Percentiles rank a stretch among this genome's conserved stretches.
These are phyloP conservation scores for Suillus subluteus DNA, from an alignment of 768 basidiomycete species.

Conservation along the genomic window DNA sequence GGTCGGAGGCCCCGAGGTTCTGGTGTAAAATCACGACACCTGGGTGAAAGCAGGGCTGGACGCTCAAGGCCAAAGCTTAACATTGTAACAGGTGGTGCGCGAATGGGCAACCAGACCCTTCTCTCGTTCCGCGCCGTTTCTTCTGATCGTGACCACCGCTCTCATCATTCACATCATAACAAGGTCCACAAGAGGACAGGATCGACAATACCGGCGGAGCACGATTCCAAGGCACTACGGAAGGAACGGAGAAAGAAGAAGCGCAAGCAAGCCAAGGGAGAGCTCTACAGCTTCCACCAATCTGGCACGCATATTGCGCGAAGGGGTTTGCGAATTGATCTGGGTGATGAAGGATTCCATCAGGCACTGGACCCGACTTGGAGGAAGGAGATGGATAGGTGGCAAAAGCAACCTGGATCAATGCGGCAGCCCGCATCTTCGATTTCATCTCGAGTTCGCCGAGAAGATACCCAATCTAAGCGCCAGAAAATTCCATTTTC, in stretches of 20 bases:
- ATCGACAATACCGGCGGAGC: constrained; percentile 14
- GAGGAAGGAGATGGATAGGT: constrained; percentile 36
- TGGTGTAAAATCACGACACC: constrained; percentile 16
- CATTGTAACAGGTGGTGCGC: constrained; percentile 42
- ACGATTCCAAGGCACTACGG: constrained; percentile 5
- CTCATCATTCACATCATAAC: constrained; percentile 13
- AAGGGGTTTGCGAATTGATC: constrained; percentile 43
- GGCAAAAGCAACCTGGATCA: constrained; percentile 27
- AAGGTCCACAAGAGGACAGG: constrained; percentile 16
- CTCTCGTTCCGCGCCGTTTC: constrained; percentile 38
- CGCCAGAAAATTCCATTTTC: constrained; percentile 16
- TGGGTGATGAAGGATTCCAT: constrained; percentile 49
- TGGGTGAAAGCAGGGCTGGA: constrained; percentile 10
- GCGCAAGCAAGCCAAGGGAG: constrained; percentile 28
- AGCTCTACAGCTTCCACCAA: constrained; percentile 44
- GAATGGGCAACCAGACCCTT: constrained; percentile 41
- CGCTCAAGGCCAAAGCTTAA: constrained; percentile 33
- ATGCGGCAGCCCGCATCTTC: constrained; percentile 17
- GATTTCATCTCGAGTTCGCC: constrained; percentile 10
- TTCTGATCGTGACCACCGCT: constrained; percentile 7
- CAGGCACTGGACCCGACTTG: constrained; percentile 44
- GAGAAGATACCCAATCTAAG: constrained; percentile 19
- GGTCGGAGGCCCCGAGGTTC: constrained; percentile 18
- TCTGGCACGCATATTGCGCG: constrained; percentile 40
- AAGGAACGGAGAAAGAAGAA: constrained; percentile 27